Conservation (phyloP, 192 early-diverging fungal species). For the Entophlyctis luteolus region DNA sequence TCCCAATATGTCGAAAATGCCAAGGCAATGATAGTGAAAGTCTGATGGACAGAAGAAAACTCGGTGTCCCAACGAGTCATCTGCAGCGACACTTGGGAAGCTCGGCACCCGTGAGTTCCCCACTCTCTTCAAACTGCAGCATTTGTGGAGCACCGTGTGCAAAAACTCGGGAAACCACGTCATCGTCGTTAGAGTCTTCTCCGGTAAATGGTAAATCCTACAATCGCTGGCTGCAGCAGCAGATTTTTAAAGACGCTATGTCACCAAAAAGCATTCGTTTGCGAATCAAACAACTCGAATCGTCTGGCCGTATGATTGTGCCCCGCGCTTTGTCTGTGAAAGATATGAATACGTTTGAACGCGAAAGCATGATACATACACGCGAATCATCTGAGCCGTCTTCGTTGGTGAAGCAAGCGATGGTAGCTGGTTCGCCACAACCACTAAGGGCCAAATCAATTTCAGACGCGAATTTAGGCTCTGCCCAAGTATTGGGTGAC, state of each 20-base stretch:
- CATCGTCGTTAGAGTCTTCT: neutral
- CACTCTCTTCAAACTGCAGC: neutral
- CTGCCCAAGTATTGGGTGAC: too few species aligned
- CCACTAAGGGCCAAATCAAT: too few species aligned
- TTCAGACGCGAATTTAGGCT: too few species aligned
- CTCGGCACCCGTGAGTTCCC: neutral
- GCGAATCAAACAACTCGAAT: conserved; percentile 60
- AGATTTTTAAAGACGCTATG: conserved; percentile 86
- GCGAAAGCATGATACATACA: too few species aligned
- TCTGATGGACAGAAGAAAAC: too few species aligned
- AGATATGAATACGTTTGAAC: neutral
- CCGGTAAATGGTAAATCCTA: conserved; percentile 16
- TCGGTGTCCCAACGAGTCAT: too few species aligned
- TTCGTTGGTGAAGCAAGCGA: too few species aligned
- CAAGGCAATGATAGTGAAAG: too few species aligned
- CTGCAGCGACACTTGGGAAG: neutral
- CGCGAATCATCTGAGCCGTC: too few species aligned
- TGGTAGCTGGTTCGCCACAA: too few species aligned
- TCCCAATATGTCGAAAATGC: too few species aligned
- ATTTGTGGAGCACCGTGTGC: neutral
- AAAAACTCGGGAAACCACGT: neutral
- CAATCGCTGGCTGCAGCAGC: conserved; percentile 76
- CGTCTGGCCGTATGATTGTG: conserved; percentile 29
- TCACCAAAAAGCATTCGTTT: conserved; percentile 78
- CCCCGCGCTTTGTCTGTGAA: conserved; percentile 14